These are phyloP conservation scores for Serendipita sp. DNA, from an alignment of 768 basidiomycete species.

Conservation along the genomic window DNA sequence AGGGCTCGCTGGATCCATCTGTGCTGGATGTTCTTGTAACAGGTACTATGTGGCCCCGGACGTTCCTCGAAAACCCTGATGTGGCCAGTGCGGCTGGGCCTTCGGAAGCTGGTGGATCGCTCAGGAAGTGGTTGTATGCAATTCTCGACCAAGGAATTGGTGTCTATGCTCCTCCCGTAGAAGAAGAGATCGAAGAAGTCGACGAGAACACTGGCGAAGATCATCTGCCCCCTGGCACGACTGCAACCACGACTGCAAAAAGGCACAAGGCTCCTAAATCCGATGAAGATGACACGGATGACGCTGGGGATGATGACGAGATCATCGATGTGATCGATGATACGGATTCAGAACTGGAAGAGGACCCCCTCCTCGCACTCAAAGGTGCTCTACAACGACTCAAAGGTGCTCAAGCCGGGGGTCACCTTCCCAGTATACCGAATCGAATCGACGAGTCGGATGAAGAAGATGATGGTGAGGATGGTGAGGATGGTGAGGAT, in stretches of 20 bases:
- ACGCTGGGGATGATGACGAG: conserved; percentile 12
- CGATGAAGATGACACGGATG: conserved; percentile 30
- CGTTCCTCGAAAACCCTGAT: conserved; percentile 72
- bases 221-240: neutral
- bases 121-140: conserved; percentile 51
- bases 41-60: conserved; percentile 49
- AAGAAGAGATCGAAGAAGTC: conserved; percentile 14
- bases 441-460: conserved; percentile 24
- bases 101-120: conserved; percentile 34
- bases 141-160: conserved; percentile 42
- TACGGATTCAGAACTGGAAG: conserved; percentile 14
- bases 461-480: conserved; percentile 2
- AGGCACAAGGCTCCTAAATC: conserved; percentile 9
- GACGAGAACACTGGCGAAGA: neutral
- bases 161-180: conserved; percentile 35
- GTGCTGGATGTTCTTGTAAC: conserved; percentile 45
- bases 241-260: neutral
- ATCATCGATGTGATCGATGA: conserved; percentile 23
- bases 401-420: conserved; percentile 19
- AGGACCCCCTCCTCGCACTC: conserved; percentile 31
- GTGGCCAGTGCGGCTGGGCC: conserved; percentile 46
- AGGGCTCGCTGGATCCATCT: conserved; percentile 39
- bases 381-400: conserved; percentile 51
- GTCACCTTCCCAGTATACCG: conserved; percentile 18
- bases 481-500: conserved; percentile 6